A percentile compares a stretch with the other conserved stretches of the same genome.
These are phyloP conservation scores for Colletotrichum sublineola DNA, from an alignment of 2,329 filamentous ascomycete genomes.

Conservation along the genomic window DNA sequence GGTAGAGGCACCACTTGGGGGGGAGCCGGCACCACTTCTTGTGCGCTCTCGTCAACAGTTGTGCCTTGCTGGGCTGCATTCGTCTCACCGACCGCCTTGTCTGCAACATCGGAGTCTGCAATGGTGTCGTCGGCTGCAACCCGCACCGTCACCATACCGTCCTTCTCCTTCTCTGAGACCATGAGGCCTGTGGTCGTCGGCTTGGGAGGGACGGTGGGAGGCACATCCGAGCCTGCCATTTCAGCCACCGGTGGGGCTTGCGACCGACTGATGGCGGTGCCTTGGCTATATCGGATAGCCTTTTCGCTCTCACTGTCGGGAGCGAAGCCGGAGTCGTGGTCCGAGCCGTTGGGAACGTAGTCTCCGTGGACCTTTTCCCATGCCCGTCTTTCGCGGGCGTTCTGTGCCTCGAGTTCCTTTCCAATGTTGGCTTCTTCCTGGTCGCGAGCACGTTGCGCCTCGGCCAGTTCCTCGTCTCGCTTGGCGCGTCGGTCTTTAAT, in stretches of 20 bases:
- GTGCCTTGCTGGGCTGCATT: not conserved
- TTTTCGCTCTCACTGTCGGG: conserved; percentile 65
- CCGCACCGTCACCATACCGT: conserved; percentile 65
- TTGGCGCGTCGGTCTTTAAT: conserved; percentile 73
- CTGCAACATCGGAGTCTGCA: conserved; percentile 45
- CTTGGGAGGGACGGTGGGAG: conserved; percentile 44
- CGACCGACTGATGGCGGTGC: conserved; percentile 25
- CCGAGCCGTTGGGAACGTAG: conserved; percentile 53
- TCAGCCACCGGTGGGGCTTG: conserved; percentile 58
- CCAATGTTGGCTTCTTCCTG: conserved; percentile 79
- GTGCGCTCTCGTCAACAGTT: not conserved
- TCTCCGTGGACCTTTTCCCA: conserved; percentile 87
- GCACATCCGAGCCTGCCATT: conserved; percentile 53
- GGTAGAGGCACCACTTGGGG: conserved; percentile 74
- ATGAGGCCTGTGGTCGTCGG: conserved; percentile 56
- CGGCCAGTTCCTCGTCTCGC: conserved; percentile 63
- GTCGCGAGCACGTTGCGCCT: conserved; percentile 67
- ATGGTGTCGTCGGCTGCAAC: conserved; percentile 64
- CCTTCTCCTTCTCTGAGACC: conserved; percentile 55
- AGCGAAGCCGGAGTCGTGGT: conserved; percentile 62
- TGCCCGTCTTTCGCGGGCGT: conserved; percentile 70
- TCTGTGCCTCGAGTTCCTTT: conserved; percentile 73
- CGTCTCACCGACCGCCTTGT: not conserved
- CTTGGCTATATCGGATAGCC: conserved; percentile 44
- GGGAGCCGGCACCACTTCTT: conserved; percentile 57